A percentile compares a stretch with the other conserved stretches of the same genome.
These are phyloP conservation scores for Aspergillus piperis DNA, from an alignment of 2,329 filamentous ascomycete genomes.

Conservation along the genomic window DNA sequence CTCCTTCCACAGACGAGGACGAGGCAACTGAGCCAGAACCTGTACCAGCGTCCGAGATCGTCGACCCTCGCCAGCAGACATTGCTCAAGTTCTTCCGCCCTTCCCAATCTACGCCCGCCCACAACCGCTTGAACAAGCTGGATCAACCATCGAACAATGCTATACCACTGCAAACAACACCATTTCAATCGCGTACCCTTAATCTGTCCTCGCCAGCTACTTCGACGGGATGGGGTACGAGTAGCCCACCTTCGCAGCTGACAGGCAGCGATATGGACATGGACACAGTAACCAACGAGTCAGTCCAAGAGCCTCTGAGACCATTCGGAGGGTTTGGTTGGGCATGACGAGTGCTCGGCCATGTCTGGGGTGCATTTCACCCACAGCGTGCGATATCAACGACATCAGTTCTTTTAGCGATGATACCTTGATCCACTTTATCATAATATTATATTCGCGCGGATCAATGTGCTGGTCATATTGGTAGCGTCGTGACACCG, in stretches of 20 bases:
- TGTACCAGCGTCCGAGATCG: slow-evolving; percentile 27
- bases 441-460: background rate
- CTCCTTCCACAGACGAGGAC: slow-evolving; percentile 18
- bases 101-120: slow-evolving; percentile 20
- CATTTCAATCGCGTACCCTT: slow-evolving; percentile 24
- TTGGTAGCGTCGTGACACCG: slow-evolving; percentile 1
- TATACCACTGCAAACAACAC: slow-evolving; percentile 16
- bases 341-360: slow-evolving; percentile 27
- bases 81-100: slow-evolving; percentile 44
- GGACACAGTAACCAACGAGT: slow-evolving; percentile 29
- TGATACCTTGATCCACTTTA: background rate
- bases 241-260: slow-evolving; percentile 23
- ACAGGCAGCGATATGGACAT: slow-evolving; percentile 33
- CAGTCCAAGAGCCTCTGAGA: slow-evolving; percentile 22
- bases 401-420: background rate
- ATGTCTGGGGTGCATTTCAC: background rate
- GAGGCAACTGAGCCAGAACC: slow-evolving; percentile 30
- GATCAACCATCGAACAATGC: slow-evolving; percentile 24
- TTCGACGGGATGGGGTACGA: slow-evolving; percentile 24
- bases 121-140: slow-evolving; percentile 17
- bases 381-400: background rate
- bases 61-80: slow-evolving; percentile 45
- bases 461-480: slow-evolving; percentile 9
- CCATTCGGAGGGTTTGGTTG: slow-evolving; percentile 35
- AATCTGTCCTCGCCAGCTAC: slow-evolving; percentile 19